Percentiles rank a stretch among this genome's conserved stretches.
phyloP scores from a whole-genome alignment of 805 yeast species.

The Teunomyces stri region DNA sequence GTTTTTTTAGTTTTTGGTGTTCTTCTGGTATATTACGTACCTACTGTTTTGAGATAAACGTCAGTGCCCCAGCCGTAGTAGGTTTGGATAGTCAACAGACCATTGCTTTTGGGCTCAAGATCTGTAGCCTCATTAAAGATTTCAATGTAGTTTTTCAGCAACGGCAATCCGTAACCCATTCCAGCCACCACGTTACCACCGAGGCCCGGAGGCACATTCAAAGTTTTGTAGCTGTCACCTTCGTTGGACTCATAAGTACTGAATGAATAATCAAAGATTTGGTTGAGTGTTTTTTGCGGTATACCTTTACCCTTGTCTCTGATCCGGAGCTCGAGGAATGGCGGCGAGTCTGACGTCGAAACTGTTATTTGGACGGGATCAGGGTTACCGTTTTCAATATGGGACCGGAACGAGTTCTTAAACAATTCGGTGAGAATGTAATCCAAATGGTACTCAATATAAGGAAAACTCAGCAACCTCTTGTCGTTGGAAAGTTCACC shows the following conservation, averaged over 20 bases:
- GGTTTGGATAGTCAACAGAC: slow-evolving; percentile 41
- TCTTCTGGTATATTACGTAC: slow-evolving; percentile 12
- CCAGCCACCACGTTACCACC: slow-evolving; percentile 81
- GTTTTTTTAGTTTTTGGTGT: too few species aligned
- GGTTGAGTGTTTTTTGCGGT: slow-evolving; percentile 57
- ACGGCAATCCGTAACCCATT: slow-evolving; percentile 93
- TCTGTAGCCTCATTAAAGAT: slow-evolving; percentile 35
- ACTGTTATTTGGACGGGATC: slow-evolving; percentile 41
- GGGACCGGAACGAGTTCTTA: slow-evolving; percentile 86
- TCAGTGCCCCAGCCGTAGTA: slow-evolving; percentile 48
- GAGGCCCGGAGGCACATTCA: slow-evolving; percentile 69
- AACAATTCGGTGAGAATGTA: slow-evolving; percentile 83
- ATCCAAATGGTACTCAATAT: slow-evolving; percentile 83
- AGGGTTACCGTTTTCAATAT: slow-evolving; percentile 60
- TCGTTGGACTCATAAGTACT: slow-evolving; percentile 67
- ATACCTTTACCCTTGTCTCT: slow-evolving; percentile 92
- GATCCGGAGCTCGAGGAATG: slow-evolving; percentile 66
- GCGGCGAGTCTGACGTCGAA: slow-evolving; percentile 30
- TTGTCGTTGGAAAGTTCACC: slow-evolving; percentile 31
- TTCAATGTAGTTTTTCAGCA: slow-evolving; percentile 53
- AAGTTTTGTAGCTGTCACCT: slow-evolving; percentile 57
- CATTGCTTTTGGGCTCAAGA: slow-evolving; percentile 22
- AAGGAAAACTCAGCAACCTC: slow-evolving; percentile 58
- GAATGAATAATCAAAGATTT: slow-evolving; percentile 83
- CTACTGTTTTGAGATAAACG: slow-evolving; percentile 41